Percentiles rank a stretch among this genome's conserved stretches.
Evolutionary conservation across 2,329 filamentous ascomycete species (phyloP).

Genomic region (Hymenoscyphus occultus): DNA sequence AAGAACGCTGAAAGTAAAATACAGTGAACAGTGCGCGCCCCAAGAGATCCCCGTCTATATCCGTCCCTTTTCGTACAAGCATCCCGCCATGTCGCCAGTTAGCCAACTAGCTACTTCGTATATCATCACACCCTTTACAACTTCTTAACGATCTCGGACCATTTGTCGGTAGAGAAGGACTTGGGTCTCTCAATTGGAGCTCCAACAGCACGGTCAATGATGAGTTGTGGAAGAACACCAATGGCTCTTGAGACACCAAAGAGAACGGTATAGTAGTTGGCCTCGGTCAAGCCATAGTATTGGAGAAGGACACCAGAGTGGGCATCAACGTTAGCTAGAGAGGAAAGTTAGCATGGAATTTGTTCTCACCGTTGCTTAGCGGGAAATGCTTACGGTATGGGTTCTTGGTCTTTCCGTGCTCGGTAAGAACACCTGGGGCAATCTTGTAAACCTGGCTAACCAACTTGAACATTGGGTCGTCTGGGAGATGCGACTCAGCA

Average conservation of each 20-base stretch:
- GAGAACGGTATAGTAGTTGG: constrained; percentile 99
- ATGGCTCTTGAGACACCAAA: constrained; percentile 98
- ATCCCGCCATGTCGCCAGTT: constrained; percentile 2
- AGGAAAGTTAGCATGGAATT: constrained; percentile 36
- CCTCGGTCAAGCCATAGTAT: constrained; percentile 98
- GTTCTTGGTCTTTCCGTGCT: constrained; percentile 97
- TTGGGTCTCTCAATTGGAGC: constrained; percentile 98
- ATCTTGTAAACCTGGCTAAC: constrained; percentile 99
- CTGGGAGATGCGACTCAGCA: constrained; percentile 79
- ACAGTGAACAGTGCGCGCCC: constrained; percentile 33
- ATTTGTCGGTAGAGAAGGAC: constrained; percentile 97
- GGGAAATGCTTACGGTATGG: constrained; percentile 65
- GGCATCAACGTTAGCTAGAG: constrained; percentile 96
- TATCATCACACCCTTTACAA: constrained; percentile 9
- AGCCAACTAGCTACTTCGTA: background rate
- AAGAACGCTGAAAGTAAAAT: constrained; percentile 35
- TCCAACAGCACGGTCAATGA: constrained; percentile 97
- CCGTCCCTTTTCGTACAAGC: constrained; percentile 31
- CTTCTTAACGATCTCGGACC: constrained; percentile 73
- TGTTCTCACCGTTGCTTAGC: constrained; percentile 55
- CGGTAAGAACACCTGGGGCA: constrained; percentile 91
- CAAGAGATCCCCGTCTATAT: constrained; percentile 28
- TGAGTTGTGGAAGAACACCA: constrained; percentile 97
- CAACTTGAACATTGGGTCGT: constrained; percentile 99
- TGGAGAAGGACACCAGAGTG: constrained; percentile 99